Base-by-base conservation (phyloP, 2,329 filamentous ascomycete species). In the Cordyceps cateniannulata region DNA sequence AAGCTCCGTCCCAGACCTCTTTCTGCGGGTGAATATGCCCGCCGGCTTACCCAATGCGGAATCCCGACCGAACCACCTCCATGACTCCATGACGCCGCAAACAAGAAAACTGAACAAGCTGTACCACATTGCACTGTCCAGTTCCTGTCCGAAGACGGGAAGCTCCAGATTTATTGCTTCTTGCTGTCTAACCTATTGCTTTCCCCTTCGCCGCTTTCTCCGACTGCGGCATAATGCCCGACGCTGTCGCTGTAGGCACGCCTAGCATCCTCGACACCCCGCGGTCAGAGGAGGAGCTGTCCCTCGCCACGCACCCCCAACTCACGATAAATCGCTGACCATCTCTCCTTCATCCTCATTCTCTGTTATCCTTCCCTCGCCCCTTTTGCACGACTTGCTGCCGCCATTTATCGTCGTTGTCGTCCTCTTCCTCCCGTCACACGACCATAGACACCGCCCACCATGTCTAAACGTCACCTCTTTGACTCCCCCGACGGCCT, bases 401-500 rank as follows among this genome's bases (percentile, higher is more conserved):
- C 42, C 38, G 38, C 42, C 5, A 7, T 32, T n/a, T n/a, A n/a
- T 53, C 32, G 35, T 42, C 50, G 53, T 51, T 32, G 29, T 51
- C 25, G 12, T 47, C 22, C 9, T 40, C 14, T 48, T 53, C 51
- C 35, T 54, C 59, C 59, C 53, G 47, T 62, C 44, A 60, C 24
- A 44, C 45, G 48, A 50, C 48, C 29, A 58, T 29, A 54, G 42
- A 54, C 47, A 59, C n/a, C n/a, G n/a, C n/a, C n/a, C n/a, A n/a
- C 22, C 29, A 83, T 84, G 81, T 83, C 81, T 25, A 81, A 75
- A 61, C 74, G 77, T 16, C 81, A 83, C 62, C 76, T 84, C 64
- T 83, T 81, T 68, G 69, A 78, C 62, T 81, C 80, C 18, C 65
- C 79, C 1, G 80, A 82, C 27, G 81, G 81, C 20, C 79, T 83